Evolutionary conservation across 495 filamentous ascomycete genomes (phyloP).

Genomic region (Aspergillus hancockii): DNA sequence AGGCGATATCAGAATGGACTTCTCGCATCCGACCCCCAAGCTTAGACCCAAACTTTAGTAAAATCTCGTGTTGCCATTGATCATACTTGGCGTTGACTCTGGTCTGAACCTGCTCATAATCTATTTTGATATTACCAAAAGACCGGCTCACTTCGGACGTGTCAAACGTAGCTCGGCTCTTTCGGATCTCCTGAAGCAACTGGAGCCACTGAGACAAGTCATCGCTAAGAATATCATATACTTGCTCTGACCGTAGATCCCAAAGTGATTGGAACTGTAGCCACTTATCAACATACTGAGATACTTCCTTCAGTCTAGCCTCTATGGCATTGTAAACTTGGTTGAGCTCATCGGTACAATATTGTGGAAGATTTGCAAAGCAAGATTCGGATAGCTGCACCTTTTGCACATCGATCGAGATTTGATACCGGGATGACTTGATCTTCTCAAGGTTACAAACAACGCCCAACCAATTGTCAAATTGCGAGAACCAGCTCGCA

Average conservation of each 20-base stretch:
- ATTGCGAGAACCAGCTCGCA: constrained; percentile 89
- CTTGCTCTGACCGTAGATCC: constrained; percentile 94
- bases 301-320: constrained; percentile 70
- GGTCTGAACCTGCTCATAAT: constrained; percentile 97
- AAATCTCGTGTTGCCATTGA: constrained; percentile 98
- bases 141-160: constrained; percentile 87
- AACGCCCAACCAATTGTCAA: constrained; percentile 89
- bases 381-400: constrained; percentile 63
- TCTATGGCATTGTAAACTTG: constrained; percentile 81
- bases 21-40: constrained; percentile 90
- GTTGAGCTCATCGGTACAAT: constrained; percentile 73
- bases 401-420: constrained; percentile 67
- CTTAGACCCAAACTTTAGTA: constrained; percentile 84
- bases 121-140: constrained; percentile 91
- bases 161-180: constrained; percentile 90
- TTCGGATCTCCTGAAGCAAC: constrained; percentile 90
- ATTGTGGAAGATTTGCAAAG: constrained; percentile 83
- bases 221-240: constrained; percentile 88
- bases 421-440: constrained; percentile 91
- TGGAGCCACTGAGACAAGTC: constrained; percentile 91
- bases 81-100: constrained; percentile 99
- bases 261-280: constrained; percentile 97
- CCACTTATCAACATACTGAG: constrained; percentile 92
- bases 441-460: constrained; percentile 91
- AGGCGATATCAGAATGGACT: constrained; percentile 83